phyloP scores from a whole-genome alignment of 768 basidiomycete genomes.

The Hericium coralloides region DNA sequence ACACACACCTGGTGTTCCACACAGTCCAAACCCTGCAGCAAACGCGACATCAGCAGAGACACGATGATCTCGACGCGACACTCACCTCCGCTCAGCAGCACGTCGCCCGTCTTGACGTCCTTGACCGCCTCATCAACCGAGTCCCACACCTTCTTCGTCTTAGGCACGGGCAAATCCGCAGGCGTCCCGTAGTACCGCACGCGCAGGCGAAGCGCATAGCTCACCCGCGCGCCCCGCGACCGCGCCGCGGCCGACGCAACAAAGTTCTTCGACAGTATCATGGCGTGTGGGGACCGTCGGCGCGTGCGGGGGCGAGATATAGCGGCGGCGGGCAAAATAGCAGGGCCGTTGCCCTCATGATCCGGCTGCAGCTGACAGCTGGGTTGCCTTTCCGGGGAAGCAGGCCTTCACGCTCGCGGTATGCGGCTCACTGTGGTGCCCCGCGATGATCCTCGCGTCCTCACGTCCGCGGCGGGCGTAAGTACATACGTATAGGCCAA shows the following conservation, averaged over 20 bases:
- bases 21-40: slow-evolving; percentile 71
- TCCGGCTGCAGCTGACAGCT: neutral
- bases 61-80: neutral
- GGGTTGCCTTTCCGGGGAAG: neutral
- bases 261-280: neutral
- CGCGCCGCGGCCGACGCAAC: neutral
- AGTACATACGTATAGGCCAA: neutral
- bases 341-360: no score
- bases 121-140: slow-evolving; percentile 78
- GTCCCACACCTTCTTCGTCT: slow-evolving; percentile 62
- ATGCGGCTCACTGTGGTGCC: neutral
- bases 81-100: slow-evolving; percentile 76
- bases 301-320: neutral
- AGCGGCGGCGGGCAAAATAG: no score
- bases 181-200: slow-evolving; percentile 5
- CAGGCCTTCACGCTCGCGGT: neutral
- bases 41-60: neutral
- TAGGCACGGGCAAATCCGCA: slow-evolving; percentile 22
- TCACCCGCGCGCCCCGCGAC: neutral
- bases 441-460: neutral
- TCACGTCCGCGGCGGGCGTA: neutral
- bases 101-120: slow-evolving; percentile 73
- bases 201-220: neutral
- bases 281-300: neutral
- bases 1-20: slow-evolving; percentile 72